Evolutionary conservation across 805 yeast species (phyloP), one percentile per base, ranked within the genome.

Genomic region (Metschnikowia matae): DNA sequence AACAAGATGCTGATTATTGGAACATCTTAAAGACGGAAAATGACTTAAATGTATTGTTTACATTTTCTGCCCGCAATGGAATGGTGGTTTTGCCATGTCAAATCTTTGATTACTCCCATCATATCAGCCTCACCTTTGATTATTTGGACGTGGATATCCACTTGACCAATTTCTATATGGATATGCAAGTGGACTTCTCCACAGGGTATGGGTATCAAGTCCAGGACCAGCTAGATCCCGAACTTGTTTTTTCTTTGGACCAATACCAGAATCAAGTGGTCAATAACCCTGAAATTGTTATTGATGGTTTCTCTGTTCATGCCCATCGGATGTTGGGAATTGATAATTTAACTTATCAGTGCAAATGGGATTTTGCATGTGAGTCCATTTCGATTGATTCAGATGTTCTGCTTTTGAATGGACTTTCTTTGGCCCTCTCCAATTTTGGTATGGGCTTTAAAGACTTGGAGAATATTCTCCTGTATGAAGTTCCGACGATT

Each of bases 301-400:
- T 87, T 44, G 86, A 85, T 60, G 83, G 85, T 0, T 62, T 86
- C 11, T 61, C 76, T 2, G 74, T 89, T 21, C 95, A 88, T 65
- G 95, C 96, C 0, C 96, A 92, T 65, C 75, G 98, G 60, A 83
- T 91, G 84, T 89, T 89, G 71, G 99, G 99, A 0, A 63, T 89
- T 2, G 71, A 75, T 6, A 96, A 89, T 62, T 89, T 92, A 0
- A 89, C 97, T 0, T 94, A 88, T 62, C 82, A 80, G 55, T 90
- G 97, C 60, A 84, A 87, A 52, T 94, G 99, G 99, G 91, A 86
- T 52, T 81, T 94, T 57, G 80, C 78, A 26, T 62, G 85, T 1
- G 96, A 91, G 8, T 72, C 70, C 4, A 68, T 90, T 4, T 50
- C 58, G 1, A 66, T 88, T 11, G 76, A 81, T 49, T 79, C 87